phyloP scores from a whole-genome alignment of 2,329 filamentous ascomycete genomes.

The Arthroderma uncinatum region DNA sequence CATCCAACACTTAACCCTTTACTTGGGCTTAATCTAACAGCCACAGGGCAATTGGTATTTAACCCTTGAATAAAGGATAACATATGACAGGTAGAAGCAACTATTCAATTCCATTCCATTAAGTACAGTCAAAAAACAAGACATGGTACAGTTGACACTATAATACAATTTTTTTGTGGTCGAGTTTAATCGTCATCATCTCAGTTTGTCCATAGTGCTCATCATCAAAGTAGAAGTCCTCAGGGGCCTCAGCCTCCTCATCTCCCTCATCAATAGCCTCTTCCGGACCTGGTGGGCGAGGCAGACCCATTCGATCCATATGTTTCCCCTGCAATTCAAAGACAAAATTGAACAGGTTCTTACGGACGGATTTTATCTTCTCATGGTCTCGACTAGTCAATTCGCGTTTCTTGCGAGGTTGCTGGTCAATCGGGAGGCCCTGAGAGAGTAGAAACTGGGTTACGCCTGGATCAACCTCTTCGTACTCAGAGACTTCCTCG shows the following conservation, averaged over 20 bases:
- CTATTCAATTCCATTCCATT: too few relatives aligned
- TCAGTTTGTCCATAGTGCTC: background rate
- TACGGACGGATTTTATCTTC: background rate
- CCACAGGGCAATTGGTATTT: too few relatives aligned
- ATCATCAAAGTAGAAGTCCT: constrained; percentile 2
- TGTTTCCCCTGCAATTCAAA: background rate
- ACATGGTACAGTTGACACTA: too few relatives aligned
- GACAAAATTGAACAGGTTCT: background rate
- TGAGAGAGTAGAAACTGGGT: background rate
- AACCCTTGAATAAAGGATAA: too few relatives aligned
- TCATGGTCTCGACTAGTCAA: background rate
- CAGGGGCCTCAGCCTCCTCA: constrained; percentile 3
- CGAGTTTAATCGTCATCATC: too few relatives aligned
- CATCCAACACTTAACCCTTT: too few relatives aligned
- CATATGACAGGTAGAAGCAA: too few relatives aligned
- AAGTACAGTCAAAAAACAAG: too few relatives aligned
- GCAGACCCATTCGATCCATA: background rate
- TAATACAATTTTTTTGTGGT: too few relatives aligned
- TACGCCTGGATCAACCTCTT: background rate
- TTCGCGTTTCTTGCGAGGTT: background rate
- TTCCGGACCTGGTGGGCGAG: background rate
- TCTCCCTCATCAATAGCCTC: background rate
- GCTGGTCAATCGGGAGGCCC: background rate
- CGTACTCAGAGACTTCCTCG: background rate
- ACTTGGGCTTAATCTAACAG: too few relatives aligned